phyloP scores from a whole-genome alignment of 495 filamentous ascomycete genomes.

The Trichocladium uniseriatum region DNA sequence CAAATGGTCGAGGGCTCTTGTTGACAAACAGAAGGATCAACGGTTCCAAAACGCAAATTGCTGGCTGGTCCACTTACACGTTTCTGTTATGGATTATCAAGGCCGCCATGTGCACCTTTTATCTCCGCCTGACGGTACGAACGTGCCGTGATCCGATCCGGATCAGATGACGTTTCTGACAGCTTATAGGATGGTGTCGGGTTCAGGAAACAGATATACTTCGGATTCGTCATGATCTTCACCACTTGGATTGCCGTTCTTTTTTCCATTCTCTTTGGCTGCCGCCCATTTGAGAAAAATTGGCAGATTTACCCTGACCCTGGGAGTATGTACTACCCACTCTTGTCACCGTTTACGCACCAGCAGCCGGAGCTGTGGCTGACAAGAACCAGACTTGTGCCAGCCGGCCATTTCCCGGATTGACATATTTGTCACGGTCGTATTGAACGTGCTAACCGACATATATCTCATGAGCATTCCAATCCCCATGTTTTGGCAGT shows the following conservation, averaged over 20 bases:
- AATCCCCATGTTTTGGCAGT: conserved; percentile 45
- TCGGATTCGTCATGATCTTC: conserved; percentile 45
- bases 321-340: conserved; percentile 31
- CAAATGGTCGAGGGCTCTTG: background rate
- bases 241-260: conserved; percentile 46
- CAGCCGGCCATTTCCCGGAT: conserved; percentile 41
- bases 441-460: conserved; percentile 42
- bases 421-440: conserved; percentile 38
- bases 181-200: conserved; percentile 35
- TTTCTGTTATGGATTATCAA: conserved; percentile 51
- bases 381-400: conserved; percentile 31
- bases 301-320: conserved; percentile 51
- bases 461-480: conserved; percentile 46
- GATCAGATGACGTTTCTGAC: background rate
- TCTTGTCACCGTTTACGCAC: background rate
- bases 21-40: conserved; percentile 31
- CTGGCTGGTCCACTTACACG: conserved; percentile 51
- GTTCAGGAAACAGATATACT: conserved; percentile 41
- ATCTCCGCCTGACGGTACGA: conserved; percentile 48
- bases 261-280: conserved; percentile 45
- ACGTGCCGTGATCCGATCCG: no score
- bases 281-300: conserved; percentile 40
- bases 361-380: background rate
- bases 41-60: conserved; percentile 52
- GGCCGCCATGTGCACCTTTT: conserved; percentile 50